Evolutionary conservation across 2,329 filamentous ascomycete genomes (phyloP), one percentile per base, ranked within the genome.

Genomic region (Lachnellula cervina): DNA sequence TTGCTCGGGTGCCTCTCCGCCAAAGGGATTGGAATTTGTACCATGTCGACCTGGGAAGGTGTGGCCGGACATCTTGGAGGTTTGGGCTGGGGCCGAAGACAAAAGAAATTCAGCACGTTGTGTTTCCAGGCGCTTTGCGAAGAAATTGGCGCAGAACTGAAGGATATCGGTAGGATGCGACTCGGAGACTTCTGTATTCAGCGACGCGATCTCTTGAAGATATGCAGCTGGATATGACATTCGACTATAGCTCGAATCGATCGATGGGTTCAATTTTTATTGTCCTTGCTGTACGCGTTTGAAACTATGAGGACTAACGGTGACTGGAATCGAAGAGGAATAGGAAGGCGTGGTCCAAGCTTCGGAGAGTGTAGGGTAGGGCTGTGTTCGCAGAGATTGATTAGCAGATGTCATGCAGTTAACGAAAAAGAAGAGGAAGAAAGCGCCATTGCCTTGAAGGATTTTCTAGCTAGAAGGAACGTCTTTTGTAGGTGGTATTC

Each of bases 31-130:
- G 72, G 77, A 78, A 64, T 83, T 82, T 51, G 78, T 77, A 72
- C 80, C 82, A 62, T 85, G 83, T 49, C 85, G 82, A 72, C 89
- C 90, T 56, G 87, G 88, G 73, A 95, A 94, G 66, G 78, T 83
- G 67, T 81, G 85, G 71, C 85, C 83, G 64, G 90, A 85, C 88
- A 92, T 91, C 63, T 63, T 72, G 52, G 51, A 45, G 9, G 58
- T 47, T 44, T 56, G 63, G 67, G 56, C 68, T 67, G 66, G 61
- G 71, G 70, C 73, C 74, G 72, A 75, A 72, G 68, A 73, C 63
- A 78, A 73, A 66, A 80, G 71, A 70, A 80, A 77, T 69, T 80
- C 76, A 66, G 77, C 74, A 68, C 82, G 82, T 76, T 88, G 82
- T 68, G 78, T 78, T 70, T 84, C 81, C 66, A 89, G 81, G 67